Evolutionary conservation across 1,139 yeast species (phyloP).

Genomic region (Debaryomyces coudertii): DNA sequence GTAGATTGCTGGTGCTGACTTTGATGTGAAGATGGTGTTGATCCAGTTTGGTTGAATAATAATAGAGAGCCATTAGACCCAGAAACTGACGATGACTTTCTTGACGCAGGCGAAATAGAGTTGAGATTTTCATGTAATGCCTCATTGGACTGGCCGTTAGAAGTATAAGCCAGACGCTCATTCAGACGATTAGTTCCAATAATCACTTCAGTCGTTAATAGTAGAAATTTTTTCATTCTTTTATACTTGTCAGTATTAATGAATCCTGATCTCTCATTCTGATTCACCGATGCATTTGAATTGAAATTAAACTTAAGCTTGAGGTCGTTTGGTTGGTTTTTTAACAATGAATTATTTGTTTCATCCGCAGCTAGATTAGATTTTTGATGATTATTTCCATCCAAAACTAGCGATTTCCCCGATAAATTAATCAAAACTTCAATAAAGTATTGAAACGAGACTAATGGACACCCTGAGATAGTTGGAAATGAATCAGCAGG

Average conservation of each 20-base stretch:
- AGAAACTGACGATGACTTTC: conserved; percentile 25
- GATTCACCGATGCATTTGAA: conserved; percentile 30
- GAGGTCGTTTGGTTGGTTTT: conserved; percentile 17
- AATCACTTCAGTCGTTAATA: conserved; percentile 75
- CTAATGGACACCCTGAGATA: conserved; percentile 69
- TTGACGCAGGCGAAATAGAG: conserved; percentile 19
- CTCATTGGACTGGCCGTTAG: not conserved
- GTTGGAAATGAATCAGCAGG: conserved; percentile 91
- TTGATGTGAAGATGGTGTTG: conserved; percentile 16
- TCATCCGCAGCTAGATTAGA: conserved; percentile 14
- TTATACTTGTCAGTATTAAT: conserved; percentile 80
- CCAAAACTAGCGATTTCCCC: conserved; percentile 41
- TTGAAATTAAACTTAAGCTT: conserved; percentile 37
- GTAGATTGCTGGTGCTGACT: conserved; percentile 2
- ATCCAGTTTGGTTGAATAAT: conserved; percentile 11
- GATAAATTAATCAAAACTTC: conserved; percentile 78
- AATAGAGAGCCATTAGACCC: conserved; percentile 20
- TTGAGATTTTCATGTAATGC: conserved; percentile 13
- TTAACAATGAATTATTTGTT: conserved; percentile 13
- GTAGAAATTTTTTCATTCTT: conserved; percentile 73
- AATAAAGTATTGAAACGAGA: conserved; percentile 81
- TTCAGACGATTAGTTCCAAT: conserved; percentile 72
- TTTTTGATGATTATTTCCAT: conserved; percentile 31
- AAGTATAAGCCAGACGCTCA: conserved; percentile 42
- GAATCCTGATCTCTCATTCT: conserved; percentile 48